These are phyloP conservation scores for Phytophthora pseudosyringae DNA, from an alignment of 352 stramenopile species.

Conservation along the genomic window DNA sequence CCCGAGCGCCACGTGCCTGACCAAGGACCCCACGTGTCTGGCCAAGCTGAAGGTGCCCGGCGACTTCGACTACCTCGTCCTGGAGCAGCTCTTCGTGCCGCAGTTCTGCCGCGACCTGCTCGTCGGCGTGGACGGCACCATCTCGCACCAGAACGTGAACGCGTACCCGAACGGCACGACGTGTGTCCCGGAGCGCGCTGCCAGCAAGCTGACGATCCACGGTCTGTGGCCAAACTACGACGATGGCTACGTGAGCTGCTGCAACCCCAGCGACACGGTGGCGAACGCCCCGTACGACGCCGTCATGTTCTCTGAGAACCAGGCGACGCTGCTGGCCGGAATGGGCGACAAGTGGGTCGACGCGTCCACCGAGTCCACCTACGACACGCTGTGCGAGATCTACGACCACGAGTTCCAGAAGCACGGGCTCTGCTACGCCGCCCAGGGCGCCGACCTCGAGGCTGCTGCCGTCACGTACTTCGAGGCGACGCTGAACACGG, in stretches of 20 bases:
- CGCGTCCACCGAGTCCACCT: constrained; percentile 52
- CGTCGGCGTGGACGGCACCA: constrained; percentile 69
- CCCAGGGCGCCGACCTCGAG: constrained; percentile 55
- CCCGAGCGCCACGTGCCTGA: constrained; percentile 61
- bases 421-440: constrained; percentile 79
- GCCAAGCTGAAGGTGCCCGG: constrained; percentile 68
- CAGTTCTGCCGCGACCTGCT: constrained; percentile 84
- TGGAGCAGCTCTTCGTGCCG: constrained; percentile 82
- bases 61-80: constrained; percentile 80
- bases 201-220: constrained; percentile 75
- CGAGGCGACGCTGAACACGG: constrained; percentile 58
- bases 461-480: constrained; percentile 72
- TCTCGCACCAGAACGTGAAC: constrained; percentile 84
- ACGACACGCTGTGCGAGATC: constrained; percentile 77
- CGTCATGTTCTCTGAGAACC: constrained; percentile 46
- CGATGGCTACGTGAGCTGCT: constrained; percentile 74
- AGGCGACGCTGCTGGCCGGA: constrained; percentile 50
- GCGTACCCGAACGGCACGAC: constrained; percentile 61
- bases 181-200: constrained; percentile 50
- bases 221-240: constrained; percentile 83
- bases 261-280: constrained; percentile 65
- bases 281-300: constrained; percentile 70
- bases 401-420: constrained; percentile 90
- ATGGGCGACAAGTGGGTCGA: constrained; percentile 78
- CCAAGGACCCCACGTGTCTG: constrained; percentile 52